A percentile compares a stretch with the other conserved stretches of the same genome.
Evolutionary conservation across 2,329 filamentous ascomycete species (phyloP).

Genomic region (Aspergillus chevalieri): DNA sequence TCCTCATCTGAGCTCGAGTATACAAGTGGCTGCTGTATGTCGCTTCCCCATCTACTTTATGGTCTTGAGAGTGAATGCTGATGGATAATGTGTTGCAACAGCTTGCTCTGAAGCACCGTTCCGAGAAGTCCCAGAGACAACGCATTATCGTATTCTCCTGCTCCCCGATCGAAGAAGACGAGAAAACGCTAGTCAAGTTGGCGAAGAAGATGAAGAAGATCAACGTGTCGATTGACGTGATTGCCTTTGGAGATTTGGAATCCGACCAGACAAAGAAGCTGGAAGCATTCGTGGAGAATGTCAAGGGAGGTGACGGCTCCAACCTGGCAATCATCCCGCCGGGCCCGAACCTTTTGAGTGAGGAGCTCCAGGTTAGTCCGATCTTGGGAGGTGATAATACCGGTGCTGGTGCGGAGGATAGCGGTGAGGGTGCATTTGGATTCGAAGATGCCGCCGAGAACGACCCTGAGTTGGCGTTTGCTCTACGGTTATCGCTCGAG

Average conservation of each 20-base stretch:
- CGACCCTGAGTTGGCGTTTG: conserved; percentile 89
- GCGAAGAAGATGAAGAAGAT: conserved; percentile 99
- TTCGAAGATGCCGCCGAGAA: conserved; percentile 77
- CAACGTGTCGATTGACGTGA: conserved; percentile 87
- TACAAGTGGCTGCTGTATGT: conserved; percentile 88
- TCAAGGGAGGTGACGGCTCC: conserved; percentile 87
- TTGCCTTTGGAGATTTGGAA: conserved; percentile 89
- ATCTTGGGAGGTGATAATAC: conserved; percentile 80
- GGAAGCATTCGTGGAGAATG: conserved; percentile 83
- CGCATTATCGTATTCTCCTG: conserved; percentile 96
- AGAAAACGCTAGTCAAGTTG: conserved; percentile 80
- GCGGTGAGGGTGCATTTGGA: conserved; percentile 53
- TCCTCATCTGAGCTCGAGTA: conserved; percentile 82
- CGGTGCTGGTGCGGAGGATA: conserved; percentile 49
- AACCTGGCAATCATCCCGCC: conserved; percentile 86
- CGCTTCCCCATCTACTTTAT: neutral
- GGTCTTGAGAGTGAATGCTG: conserved; percentile 2
- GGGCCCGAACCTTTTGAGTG: conserved; percentile 84
- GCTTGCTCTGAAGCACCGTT: conserved; percentile 94
- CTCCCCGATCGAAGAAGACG: conserved; percentile 81
- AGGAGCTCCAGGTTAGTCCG: conserved; percentile 81
- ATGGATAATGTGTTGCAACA: conserved; percentile 33
- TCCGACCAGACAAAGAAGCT: conserved; percentile 86
- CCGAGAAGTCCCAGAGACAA: conserved; percentile 95
- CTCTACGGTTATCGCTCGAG: conserved; percentile 94